Evolutionary conservation across 345 rosid genomes (phyloP).

Genomic region (Citrus unshiu): DNA sequence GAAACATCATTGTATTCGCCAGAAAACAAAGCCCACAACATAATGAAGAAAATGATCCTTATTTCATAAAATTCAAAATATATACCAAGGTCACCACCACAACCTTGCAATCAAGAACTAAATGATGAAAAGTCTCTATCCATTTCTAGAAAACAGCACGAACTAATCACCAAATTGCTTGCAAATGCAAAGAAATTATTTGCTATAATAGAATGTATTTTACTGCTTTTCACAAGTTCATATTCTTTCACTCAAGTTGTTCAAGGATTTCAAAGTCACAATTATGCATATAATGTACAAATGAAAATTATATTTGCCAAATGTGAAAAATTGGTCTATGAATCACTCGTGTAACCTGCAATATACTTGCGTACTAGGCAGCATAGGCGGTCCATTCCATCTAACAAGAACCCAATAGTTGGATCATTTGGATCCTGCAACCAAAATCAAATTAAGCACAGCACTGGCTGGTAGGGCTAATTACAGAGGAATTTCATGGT

Average conservation of each 20-base stretch:
- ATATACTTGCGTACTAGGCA: constrained; percentile 96
- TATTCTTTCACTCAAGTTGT: neutral
- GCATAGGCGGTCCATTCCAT: constrained; percentile 95
- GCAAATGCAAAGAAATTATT: neutral
- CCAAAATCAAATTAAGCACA: constrained; percentile 20
- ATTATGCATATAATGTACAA: neutral
- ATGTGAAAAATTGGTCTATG: neutral
- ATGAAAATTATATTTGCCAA: constrained; percentile 4
- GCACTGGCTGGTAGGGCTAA: neutral
- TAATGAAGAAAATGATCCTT: neutral
- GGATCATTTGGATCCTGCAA: constrained; percentile 97
- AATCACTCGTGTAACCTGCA: constrained; percentile 51
- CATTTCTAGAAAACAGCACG: neutral
- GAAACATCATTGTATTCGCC: neutral
- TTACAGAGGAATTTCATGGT: constrained; percentile 4
- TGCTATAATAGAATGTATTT: neutral
- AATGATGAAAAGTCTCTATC: neutral
- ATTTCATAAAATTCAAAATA: neutral
- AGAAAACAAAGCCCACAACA: neutral
- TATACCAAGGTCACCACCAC: neutral
- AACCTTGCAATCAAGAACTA: neutral
- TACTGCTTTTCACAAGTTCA: neutral
- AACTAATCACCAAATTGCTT: neutral
- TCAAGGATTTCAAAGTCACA: neutral
- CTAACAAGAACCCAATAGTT: constrained; percentile 90